Conservation (phyloP, 73 alveolate genomes). For the Paramecium sonneborni region DNA sequence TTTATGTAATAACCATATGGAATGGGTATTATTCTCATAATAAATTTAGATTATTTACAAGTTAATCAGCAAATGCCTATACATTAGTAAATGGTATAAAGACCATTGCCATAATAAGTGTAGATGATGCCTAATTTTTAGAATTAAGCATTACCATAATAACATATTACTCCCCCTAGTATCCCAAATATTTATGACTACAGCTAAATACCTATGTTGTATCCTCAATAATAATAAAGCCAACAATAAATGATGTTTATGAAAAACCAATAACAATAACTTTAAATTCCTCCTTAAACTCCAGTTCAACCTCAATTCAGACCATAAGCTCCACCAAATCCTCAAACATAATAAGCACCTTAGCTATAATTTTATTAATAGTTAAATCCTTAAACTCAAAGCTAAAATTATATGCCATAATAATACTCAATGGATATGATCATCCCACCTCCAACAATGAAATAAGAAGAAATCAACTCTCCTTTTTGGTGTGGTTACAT, state of each 20-base stretch:
- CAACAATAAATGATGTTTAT: not conserved
- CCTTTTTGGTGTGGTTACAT: constrained; percentile 39
- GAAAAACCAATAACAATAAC: not conserved
- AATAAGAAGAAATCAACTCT: not conserved
- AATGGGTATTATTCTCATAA: not conserved
- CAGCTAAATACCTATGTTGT: not conserved
- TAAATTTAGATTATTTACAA: not conserved
- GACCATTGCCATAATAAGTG: not conserved
- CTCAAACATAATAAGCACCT: not conserved
- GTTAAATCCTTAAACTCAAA: not conserved
- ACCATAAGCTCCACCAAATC: not conserved
- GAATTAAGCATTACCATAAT: not conserved
- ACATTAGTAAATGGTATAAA: not conserved
- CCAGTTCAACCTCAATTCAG: not conserved
- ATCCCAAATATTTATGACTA: not conserved
- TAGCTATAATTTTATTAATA: constrained; percentile 6
- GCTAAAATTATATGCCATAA: not conserved
- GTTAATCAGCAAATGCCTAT: not conserved
- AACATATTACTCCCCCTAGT: constrained; percentile 1
- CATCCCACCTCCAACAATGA: not conserved
- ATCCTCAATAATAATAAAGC: not conserved
- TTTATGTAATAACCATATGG: not conserved
- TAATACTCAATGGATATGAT: constrained; percentile 21
- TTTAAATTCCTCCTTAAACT: not conserved
- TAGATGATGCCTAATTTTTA: not conserved